Percentiles rank a stretch among this genome's conserved stretches.
Evolutionary conservation across 495 filamentous ascomycete species (phyloP).

Genomic region (Podospora australis): DNA sequence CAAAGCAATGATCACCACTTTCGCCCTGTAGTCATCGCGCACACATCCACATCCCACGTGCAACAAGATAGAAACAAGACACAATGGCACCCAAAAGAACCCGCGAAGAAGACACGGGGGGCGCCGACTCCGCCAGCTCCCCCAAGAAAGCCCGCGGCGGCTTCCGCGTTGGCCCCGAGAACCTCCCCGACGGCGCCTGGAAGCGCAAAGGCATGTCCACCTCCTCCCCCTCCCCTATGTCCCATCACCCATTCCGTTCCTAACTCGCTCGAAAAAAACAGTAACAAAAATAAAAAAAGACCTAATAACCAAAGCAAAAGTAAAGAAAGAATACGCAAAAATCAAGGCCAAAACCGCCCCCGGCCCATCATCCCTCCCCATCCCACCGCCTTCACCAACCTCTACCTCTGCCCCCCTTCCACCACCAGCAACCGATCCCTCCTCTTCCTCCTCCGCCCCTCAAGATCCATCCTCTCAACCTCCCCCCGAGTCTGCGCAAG

Average conservation of each 20-base stretch:
- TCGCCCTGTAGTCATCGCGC: background rate
- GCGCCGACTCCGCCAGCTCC: constrained; percentile 26
- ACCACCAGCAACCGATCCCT: constrained; percentile 64
- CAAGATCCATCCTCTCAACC: background rate
- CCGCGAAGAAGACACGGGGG: constrained; percentile 49
- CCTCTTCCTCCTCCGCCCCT: constrained; percentile 44
- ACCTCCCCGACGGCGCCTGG: constrained; percentile 88
- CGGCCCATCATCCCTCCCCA: too few species aligned
- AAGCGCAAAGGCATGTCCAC: constrained; percentile 70
- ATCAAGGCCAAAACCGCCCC: constrained; percentile 49
- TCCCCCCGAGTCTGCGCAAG: constrained; percentile 3
- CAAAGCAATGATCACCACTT: background rate
- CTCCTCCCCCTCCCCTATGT: background rate
- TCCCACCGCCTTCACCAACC: constrained; percentile 54
- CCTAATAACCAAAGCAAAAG: constrained; percentile 87
- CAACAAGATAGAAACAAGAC: constrained; percentile 11
- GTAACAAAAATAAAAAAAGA: constrained; percentile 88
- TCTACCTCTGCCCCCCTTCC: constrained; percentile 59
- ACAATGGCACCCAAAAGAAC: constrained; percentile 60
- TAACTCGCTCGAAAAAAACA: constrained; percentile 29
- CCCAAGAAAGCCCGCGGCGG: constrained; percentile 46
- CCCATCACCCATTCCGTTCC: background rate
- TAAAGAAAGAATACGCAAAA: constrained; percentile 90
- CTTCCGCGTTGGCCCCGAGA: constrained; percentile 77
- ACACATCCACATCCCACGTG: background rate